phyloP scores from a whole-genome alignment of 2,329 filamentous ascomycete genomes.

The Pseudogymnoascus sp. region DNA sequence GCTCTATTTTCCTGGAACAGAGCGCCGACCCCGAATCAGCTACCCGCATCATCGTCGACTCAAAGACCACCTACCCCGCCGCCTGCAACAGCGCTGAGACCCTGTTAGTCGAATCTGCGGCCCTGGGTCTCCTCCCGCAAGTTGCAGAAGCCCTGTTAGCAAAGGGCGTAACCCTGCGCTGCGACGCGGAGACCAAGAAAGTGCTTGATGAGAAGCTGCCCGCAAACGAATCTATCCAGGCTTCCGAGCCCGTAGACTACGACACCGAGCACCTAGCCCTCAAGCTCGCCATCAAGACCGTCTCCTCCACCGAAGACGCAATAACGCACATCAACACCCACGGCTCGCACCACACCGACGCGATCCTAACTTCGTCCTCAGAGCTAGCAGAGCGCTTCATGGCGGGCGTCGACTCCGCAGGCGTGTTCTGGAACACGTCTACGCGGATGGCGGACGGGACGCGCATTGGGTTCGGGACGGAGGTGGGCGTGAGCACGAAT shows the following conservation, averaged over 20 bases:
- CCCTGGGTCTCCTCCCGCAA: conserved; percentile 56
- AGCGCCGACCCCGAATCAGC: conserved; percentile 69
- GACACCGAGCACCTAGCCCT: conserved; percentile 84
- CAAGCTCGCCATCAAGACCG: conserved; percentile 73
- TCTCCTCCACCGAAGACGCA: conserved; percentile 60
- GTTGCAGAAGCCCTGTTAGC: conserved; percentile 66
- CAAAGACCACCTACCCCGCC: conserved; percentile 89
- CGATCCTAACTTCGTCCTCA: conserved; percentile 66
- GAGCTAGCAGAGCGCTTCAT: conserved; percentile 73
- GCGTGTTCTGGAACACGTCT: conserved; percentile 95
- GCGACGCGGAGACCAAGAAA: conserved; percentile 61
- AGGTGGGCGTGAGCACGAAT: conserved; percentile 97
- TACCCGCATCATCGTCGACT: conserved; percentile 71
- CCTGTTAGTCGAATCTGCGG: conserved; percentile 70
- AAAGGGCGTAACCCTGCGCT: conserved; percentile 74
- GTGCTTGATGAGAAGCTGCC: conserved; percentile 46
- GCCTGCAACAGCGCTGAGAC: conserved; percentile 95
- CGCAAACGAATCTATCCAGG: conserved; percentile 45
- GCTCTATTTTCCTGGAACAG: conserved; percentile 73
- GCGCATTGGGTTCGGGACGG: conserved; percentile 94
- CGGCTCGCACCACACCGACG: conserved; percentile 90
- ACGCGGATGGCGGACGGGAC: conserved; percentile 94
- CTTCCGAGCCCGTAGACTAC: conserved; percentile 64
- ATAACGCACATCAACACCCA: conserved; percentile 85
- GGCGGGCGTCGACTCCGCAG: conserved; percentile 75